phyloP scores from a whole-genome alignment of 768 basidiomycete species.

The Trametes cinnabarina region DNA sequence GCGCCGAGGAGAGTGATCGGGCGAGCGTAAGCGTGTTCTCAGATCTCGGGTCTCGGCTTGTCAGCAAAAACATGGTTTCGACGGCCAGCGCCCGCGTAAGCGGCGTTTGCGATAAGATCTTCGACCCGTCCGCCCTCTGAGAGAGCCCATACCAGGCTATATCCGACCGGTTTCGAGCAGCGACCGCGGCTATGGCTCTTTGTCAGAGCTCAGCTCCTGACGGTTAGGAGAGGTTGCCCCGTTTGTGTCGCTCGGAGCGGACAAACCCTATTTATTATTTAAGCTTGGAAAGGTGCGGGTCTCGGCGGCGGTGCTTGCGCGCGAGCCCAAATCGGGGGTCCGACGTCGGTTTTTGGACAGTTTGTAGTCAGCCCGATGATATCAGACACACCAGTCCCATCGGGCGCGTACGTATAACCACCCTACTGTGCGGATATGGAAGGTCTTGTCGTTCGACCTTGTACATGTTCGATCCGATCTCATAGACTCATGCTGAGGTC shows the following conservation, averaged over 20 bases:
- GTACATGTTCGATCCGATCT: too few relatives aligned
- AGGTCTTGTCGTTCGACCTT: slow-evolving; percentile 1
- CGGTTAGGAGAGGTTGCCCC: neutral
- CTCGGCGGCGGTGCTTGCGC: neutral
- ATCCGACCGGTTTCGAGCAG: neutral
- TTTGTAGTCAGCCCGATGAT: neutral
- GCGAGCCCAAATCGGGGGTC: neutral
- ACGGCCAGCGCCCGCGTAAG: neutral
- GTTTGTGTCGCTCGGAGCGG: slow-evolving; percentile 5
- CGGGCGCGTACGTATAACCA: neutral
- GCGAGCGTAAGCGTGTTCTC: slow-evolving; percentile 3
- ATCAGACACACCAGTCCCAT: neutral
- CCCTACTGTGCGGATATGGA: slow-evolving; percentile 1
- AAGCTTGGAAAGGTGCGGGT: neutral
- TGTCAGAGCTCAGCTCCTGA: neutral
- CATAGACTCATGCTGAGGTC: too few relatives aligned
- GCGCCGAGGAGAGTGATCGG: slow-evolving; percentile 12
- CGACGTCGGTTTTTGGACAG: neutral
- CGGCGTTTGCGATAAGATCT: neutral
- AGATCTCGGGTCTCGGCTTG: neutral
- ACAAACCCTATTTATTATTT: slow-evolving; percentile 6
- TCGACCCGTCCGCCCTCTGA: neutral
- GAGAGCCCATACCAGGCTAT: neutral
- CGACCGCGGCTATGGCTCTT: neutral
- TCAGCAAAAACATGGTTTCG: neutral